A percentile compares a stretch with the other conserved stretches of the same genome.
phyloP scores from a whole-genome alignment of 2,329 filamentous ascomycete species.

The Talaromyces funiculosus region DNA sequence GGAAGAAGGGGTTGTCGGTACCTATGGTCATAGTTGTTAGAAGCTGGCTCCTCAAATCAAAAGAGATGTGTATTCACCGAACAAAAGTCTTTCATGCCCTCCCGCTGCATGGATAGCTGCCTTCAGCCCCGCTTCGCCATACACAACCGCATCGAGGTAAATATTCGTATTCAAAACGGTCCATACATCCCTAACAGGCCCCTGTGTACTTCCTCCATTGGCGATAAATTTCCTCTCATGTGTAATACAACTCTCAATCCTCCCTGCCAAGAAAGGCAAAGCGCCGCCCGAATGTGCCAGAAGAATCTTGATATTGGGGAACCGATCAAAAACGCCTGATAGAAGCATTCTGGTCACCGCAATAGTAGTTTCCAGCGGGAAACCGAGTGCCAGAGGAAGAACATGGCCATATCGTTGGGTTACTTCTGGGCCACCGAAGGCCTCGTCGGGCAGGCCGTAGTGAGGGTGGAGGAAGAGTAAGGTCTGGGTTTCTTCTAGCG shows the following conservation, averaged over 20 bases:
- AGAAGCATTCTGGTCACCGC: slow-evolving; percentile 82
- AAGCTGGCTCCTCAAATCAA: not conserved
- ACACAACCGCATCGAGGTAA: slow-evolving; percentile 68
- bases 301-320: slow-evolving; percentile 64
- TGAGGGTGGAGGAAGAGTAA: slow-evolving; percentile 85
- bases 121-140: slow-evolving; percentile 54
- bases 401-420: slow-evolving; percentile 76
- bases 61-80: slow-evolving; percentile 25
- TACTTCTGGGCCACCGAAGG: slow-evolving; percentile 72
- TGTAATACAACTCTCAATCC: slow-evolving; percentile 79
- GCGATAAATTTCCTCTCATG: slow-evolving; percentile 72
- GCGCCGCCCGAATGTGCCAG: slow-evolving; percentile 86
- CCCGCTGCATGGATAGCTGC: slow-evolving; percentile 69
- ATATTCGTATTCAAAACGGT: slow-evolving; percentile 68
- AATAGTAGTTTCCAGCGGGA: slow-evolving; percentile 89
- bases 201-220: slow-evolving; percentile 56
- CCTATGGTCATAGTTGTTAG: slow-evolving; percentile 21
- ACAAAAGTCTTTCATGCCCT: slow-evolving; percentile 36
- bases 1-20: slow-evolving; percentile 44
- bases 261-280: slow-evolving; percentile 78
- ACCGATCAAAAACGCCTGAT: slow-evolving; percentile 76
- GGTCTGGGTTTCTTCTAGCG: slow-evolving; percentile 59
- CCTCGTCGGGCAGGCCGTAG: slow-evolving; percentile 74
- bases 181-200: slow-evolving; percentile 56
- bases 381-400: slow-evolving; percentile 75